Conservation (phyloP, 83 land plant genomes). For the Isoetes engelmannii region DNA sequence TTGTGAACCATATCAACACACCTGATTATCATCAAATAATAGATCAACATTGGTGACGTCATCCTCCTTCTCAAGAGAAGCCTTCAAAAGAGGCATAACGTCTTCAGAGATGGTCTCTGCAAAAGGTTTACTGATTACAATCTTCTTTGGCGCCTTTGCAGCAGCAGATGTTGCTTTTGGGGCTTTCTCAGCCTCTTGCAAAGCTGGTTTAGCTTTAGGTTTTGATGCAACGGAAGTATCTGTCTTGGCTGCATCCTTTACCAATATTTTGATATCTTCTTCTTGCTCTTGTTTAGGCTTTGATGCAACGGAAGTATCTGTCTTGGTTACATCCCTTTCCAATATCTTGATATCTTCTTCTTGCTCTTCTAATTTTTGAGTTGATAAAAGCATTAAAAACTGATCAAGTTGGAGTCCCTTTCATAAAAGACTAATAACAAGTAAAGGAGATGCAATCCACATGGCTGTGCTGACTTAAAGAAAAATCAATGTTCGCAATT, state of each 20-base stretch:
- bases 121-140: slow-evolving; percentile 25
- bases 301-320: background rate
- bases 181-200: background rate
- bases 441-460: background rate
- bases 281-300: slow-evolving; percentile 13
- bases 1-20: slow-evolving; percentile 2
- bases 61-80: slow-evolving; percentile 51
- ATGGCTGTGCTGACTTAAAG: background rate
- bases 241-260: slow-evolving; percentile 13
- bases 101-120: slow-evolving; percentile 75
- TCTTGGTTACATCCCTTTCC: too few species aligned
- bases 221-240: slow-evolving; percentile 26
- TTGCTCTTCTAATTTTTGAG: too few species aligned
- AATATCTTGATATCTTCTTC: too few species aligned
- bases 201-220: slow-evolving; percentile 30
- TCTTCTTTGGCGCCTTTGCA: slow-evolving; percentile 33
- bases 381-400: too few species aligned
- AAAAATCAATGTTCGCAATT: too few species aligned
- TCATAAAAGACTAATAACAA: background rate
- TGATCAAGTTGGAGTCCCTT: too few species aligned
- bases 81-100: slow-evolving; percentile 58
- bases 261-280: slow-evolving; percentile 13
- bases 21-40: slow-evolving; percentile 63
- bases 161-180: slow-evolving; percentile 48
- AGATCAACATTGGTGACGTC: slow-evolving; percentile 51